Evolutionary conservation across 306 rosid genomes (phyloP).

Genomic region (Notholithocarpus densiflorus): DNA sequence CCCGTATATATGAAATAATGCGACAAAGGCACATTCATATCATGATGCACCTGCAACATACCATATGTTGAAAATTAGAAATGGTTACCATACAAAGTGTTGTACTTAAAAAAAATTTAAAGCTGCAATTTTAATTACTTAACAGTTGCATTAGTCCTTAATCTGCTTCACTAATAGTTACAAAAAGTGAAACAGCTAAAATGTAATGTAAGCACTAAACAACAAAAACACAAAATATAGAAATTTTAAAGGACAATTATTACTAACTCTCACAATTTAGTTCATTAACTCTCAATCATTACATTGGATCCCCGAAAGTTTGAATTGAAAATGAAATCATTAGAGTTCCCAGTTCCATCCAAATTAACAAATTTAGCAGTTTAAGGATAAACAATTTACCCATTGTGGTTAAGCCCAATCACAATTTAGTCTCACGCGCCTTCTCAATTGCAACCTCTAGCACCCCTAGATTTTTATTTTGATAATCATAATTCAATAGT

Average conservation of each 20-base stretch:
- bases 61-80: background rate
- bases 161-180: background rate
- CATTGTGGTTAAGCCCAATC: no score
- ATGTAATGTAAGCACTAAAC: background rate
- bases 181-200: background rate
- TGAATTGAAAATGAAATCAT: no score
- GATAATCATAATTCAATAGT: no score
- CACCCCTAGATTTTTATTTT: no score
- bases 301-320: no score
- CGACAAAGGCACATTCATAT: conserved; percentile 84
- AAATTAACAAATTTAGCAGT: no score
- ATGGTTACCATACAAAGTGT: background rate
- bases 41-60: conserved; percentile 70
- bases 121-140: background rate
- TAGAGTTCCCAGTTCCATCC: no score
- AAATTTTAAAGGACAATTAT: background rate
- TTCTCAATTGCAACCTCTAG: no score
- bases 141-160: background rate
- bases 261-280: no score
- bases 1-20: conserved; percentile 94
- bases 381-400: no score
- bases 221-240: background rate
- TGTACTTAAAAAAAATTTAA: background rate
- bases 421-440: no score
- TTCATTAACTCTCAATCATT: no score